Percentiles rank a stretch among this genome's conserved stretches.
These are phyloP conservation scores for Coemansia sp. DNA, from an alignment of 192 early-diverging fungal genomes.

Conservation along the genomic window DNA sequence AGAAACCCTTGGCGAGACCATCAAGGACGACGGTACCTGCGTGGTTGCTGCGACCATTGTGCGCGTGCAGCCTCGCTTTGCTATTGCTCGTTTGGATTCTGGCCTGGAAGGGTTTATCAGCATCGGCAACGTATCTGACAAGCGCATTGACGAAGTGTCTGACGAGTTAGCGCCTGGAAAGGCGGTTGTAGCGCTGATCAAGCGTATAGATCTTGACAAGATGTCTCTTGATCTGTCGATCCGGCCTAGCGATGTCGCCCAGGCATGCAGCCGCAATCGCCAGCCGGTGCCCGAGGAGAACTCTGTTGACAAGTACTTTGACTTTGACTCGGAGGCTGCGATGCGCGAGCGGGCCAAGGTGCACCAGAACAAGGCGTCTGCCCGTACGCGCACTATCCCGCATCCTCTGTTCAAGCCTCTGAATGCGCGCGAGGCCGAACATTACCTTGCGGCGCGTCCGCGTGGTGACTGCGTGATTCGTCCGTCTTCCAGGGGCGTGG, in stretches of 20 bases:
- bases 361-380: slow-evolving; percentile 30
- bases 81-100: slow-evolving; percentile 73
- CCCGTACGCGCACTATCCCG: slow-evolving; percentile 66
- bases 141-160: slow-evolving; percentile 59
- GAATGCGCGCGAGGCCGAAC: slow-evolving; percentile 70
- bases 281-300: slow-evolving; percentile 36
- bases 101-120: slow-evolving; percentile 87
- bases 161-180: slow-evolving; percentile 70
- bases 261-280: slow-evolving; percentile 43
- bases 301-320: slow-evolving; percentile 63
- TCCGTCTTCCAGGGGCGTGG: slow-evolving; percentile 84
- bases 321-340: slow-evolving; percentile 53
- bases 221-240: slow-evolving; percentile 77
- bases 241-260: slow-evolving; percentile 61
- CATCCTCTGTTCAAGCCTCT: slow-evolving; percentile 86
- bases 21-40: slow-evolving; percentile 62
- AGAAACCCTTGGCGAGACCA: slow-evolving; percentile 69
- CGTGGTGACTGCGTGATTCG: slow-evolving; percentile 84
- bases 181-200: slow-evolving; percentile 74
- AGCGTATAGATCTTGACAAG: slow-evolving; percentile 75
- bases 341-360: slow-evolving; percentile 46
- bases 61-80: slow-evolving; percentile 72
- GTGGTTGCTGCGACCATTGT: slow-evolving; percentile 71
- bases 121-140: slow-evolving; percentile 61
- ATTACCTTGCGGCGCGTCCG: slow-evolving; percentile 66